A percentile compares a stretch with the other conserved stretches of the same genome.
These are phyloP conservation scores for Geotrichum reessii DNA, from an alignment of 1,139 yeast genomes.

Conservation along the genomic window DNA sequence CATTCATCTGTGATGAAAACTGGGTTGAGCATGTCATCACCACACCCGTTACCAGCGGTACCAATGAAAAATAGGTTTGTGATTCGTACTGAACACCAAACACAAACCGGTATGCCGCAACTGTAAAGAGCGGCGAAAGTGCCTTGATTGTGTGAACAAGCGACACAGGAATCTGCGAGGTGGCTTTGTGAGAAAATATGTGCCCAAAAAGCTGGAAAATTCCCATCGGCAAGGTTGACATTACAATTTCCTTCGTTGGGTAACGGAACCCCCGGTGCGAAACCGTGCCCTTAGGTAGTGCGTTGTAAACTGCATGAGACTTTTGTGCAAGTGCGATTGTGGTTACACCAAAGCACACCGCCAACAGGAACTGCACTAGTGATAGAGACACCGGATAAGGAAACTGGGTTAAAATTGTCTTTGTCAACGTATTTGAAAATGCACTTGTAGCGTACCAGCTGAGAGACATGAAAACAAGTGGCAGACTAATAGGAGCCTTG, in stretches of 20 bases:
- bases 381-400: constrained; percentile 80
- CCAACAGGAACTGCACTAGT: constrained; percentile 73
- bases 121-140: constrained; percentile 80
- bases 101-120: constrained; percentile 62
- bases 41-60: constrained; percentile 77
- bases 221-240: constrained; percentile 87
- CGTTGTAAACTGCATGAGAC: constrained; percentile 20
- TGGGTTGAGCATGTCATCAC: constrained; percentile 65
- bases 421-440: constrained; percentile 73
- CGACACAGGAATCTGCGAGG: constrained; percentile 81
- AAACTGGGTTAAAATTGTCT: constrained; percentile 61
- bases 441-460: constrained; percentile 82
- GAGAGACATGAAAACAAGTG: constrained; percentile 49
- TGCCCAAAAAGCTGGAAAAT: constrained; percentile 87
- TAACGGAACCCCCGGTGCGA: constrained; percentile 38
- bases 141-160: constrained; percentile 90
- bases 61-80: constrained; percentile 69
- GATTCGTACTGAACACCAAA: constrained; percentile 52
- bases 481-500: constrained; percentile 34
- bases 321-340: constrained; percentile 27
- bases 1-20: constrained; percentile 46
- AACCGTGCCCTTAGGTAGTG: constrained; percentile 33
- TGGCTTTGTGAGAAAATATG: constrained; percentile 82
- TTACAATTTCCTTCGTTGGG: constrained; percentile 50
- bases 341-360: constrained; percentile 54